These are phyloP conservation scores for Tephrocybe sp. DNA, from an alignment of 768 basidiomycete genomes.

Conservation along the genomic window DNA sequence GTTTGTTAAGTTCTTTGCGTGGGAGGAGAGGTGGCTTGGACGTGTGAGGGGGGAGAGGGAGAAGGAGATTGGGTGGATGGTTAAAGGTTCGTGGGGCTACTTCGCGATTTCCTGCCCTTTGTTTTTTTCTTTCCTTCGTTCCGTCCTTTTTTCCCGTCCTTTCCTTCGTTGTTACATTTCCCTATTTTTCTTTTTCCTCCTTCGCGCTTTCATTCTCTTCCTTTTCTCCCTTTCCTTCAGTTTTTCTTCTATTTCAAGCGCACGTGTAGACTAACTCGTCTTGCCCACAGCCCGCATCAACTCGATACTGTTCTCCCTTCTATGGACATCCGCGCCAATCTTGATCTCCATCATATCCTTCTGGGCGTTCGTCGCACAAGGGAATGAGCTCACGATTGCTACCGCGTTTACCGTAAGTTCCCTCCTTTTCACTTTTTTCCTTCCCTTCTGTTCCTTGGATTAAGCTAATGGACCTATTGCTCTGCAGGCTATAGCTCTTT, in stretches of 20 bases:
- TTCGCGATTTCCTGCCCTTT: no score
- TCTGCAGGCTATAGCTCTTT: slow-evolving; percentile 76
- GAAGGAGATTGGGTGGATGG: slow-evolving; percentile 74
- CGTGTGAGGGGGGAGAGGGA: slow-evolving; percentile 63
- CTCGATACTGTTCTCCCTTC: slow-evolving; percentile 62
- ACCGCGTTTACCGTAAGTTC: slow-evolving; percentile 77
- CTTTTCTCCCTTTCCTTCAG: no score
- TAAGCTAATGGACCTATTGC: background rate
- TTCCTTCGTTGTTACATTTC: no score
- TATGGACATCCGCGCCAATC: slow-evolving; percentile 80
- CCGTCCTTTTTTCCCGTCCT: no score
- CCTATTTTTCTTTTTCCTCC: no score
- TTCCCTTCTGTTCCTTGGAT: background rate
- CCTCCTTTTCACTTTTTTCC: background rate
- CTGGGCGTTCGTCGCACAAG: slow-evolving; percentile 66
- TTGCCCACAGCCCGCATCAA: slow-evolving; percentile 73
- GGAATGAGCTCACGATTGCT: slow-evolving; percentile 73
- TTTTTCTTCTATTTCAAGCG: no score
- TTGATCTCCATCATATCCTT: slow-evolving; percentile 86
- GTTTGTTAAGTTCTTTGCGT: slow-evolving; percentile 84
- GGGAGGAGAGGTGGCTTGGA: slow-evolving; percentile 76
- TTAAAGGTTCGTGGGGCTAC: slow-evolving; percentile 63
- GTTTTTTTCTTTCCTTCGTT: no score
- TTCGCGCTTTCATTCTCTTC: no score
- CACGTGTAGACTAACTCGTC: no score